These are phyloP conservation scores for Pleurotus salmoneostramineus DNA, from an alignment of 768 basidiomycete genomes.

Conservation along the genomic window DNA sequence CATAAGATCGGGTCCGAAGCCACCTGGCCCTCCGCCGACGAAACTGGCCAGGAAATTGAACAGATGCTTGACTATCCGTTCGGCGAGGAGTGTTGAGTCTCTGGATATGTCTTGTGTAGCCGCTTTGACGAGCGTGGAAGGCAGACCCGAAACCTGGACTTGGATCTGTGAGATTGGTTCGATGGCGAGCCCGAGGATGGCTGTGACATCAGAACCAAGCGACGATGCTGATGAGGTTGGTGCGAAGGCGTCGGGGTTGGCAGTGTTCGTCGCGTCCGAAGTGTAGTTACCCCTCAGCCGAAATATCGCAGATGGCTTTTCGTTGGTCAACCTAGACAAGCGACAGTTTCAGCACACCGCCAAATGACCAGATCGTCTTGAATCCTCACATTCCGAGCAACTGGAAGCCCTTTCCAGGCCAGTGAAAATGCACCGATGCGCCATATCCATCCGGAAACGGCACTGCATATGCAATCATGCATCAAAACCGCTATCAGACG, in stretches of 20 bases:
- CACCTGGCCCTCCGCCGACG: slow-evolving; percentile 29
- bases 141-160: slow-evolving; percentile 49
- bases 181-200: slow-evolving; percentile 75
- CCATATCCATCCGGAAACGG: slow-evolving; percentile 84
- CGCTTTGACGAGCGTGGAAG: slow-evolving; percentile 23
- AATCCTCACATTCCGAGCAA: slow-evolving; percentile 73
- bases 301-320: slow-evolving; percentile 88
- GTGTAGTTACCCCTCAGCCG: slow-evolving; percentile 67
- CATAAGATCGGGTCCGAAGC: slow-evolving; percentile 42
- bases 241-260: slow-evolving; percentile 34
- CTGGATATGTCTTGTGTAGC: slow-evolving; percentile 17
- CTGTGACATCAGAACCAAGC: slow-evolving; percentile 52
- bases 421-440: slow-evolving; percentile 80
- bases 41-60: slow-evolving; percentile 77
- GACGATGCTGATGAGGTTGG: slow-evolving; percentile 25
- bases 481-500: not conserved
- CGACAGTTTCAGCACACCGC: not conserved
- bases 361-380: not conserved
- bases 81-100: slow-evolving; percentile 57
- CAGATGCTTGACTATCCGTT: slow-evolving; percentile 68
- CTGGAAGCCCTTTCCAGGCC: slow-evolving; percentile 86
- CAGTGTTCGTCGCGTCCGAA: slow-evolving; percentile 26
- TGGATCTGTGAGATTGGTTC: slow-evolving; percentile 68
- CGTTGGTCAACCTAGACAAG: slow-evolving; percentile 71
- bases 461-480: slow-evolving; percentile 31